Evolutionary conservation across 2,329 filamentous ascomycete genomes (phyloP).

Genomic region (Pleurostoma richardsiae): DNA sequence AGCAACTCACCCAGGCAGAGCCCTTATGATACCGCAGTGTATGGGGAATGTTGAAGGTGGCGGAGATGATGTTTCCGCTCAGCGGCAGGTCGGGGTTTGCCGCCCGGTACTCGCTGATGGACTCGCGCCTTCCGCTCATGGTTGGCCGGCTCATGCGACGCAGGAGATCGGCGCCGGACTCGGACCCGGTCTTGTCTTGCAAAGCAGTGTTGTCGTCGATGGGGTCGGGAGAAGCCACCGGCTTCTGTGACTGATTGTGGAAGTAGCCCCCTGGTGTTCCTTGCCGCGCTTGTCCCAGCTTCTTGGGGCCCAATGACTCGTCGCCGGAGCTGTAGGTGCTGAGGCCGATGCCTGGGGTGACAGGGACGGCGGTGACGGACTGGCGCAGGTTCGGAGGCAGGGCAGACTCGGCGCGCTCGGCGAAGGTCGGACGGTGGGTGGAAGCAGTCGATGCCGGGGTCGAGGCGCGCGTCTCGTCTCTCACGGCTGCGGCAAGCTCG

Average conservation of each 20-base stretch:
- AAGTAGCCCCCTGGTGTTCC: constrained; percentile 23
- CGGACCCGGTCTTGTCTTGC: constrained; percentile 18
- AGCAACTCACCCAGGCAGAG: constrained; percentile 52
- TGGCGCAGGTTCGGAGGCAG: constrained; percentile 27
- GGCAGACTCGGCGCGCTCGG: constrained; percentile 11
- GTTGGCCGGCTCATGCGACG: constrained; percentile 34
- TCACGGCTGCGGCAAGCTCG: not conserved
- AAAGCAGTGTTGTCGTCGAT: constrained; percentile 9
- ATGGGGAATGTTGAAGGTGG: constrained; percentile 59
- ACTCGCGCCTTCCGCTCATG: constrained; percentile 40
- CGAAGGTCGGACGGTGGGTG: constrained; percentile 3
- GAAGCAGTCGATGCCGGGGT: not conserved
- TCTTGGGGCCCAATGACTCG: not conserved
- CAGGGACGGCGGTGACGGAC: constrained; percentile 28
- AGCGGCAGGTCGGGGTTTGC: constrained; percentile 53
- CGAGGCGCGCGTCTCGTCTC: constrained; percentile 1
- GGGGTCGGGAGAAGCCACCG: constrained; percentile 15
- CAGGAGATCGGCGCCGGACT: constrained; percentile 33
- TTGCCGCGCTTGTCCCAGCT: not conserved
- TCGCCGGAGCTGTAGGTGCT: constrained; percentile 22
- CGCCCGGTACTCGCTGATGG: constrained; percentile 49
- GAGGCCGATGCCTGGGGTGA: constrained; percentile 30
- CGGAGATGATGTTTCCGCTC: constrained; percentile 62
- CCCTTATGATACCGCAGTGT: constrained; percentile 53
- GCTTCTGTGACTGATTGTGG: constrained; percentile 11